Evolutionary conservation across 192 early-diverging fungal species (phyloP), one percentile per base, ranked within the genome.

Genomic region (Backusella macrospora): DNA sequence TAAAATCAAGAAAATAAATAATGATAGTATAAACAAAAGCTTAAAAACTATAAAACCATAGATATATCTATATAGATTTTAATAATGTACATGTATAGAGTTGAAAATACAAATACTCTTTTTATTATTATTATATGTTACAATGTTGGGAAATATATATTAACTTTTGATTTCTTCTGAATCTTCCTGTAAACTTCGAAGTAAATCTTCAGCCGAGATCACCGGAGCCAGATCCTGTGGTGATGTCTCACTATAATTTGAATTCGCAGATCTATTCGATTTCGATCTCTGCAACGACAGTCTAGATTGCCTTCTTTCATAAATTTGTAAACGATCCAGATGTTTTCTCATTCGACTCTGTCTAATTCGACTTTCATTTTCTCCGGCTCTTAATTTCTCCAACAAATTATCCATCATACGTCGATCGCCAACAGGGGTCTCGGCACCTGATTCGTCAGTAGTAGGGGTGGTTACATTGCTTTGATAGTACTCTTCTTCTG

Each of bases 401-500:
- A 94, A 78, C 70, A 94, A 75, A 76, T 91, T 88, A 63, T 94
- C 92, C 77, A 94, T 90, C 47, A 91, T 86, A 44, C 87, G 87
- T 67, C 91, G 87, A 74, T 92, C 91, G 7, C 78, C 52, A 5
- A 59, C 26, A 26, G 18, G 52, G 1, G 21, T 59, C 18, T 59
- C 52, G 1, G 9, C 4, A 14, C 14, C 45, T 14, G 45, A 14
- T 81, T 74, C 73, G 70, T 79, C 46, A 44, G 38, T 21, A 67
- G 52, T 10, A 46, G 64, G 10, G 59, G 47, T 70, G 21, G 52
- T 63, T 63, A 62, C 16, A 40, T 63, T 71, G 44, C 45, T 66
- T 62, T 75, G 77, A 62, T 38, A 44, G 69, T 55, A 52, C 23
- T 39, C 21, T 9, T 67, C 67, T 16, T 52, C 43, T 16, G 16